Evolutionary conservation across 2,329 filamentous ascomycete species (phyloP).

Genomic region (Plectosphaerella plurivora): DNA sequence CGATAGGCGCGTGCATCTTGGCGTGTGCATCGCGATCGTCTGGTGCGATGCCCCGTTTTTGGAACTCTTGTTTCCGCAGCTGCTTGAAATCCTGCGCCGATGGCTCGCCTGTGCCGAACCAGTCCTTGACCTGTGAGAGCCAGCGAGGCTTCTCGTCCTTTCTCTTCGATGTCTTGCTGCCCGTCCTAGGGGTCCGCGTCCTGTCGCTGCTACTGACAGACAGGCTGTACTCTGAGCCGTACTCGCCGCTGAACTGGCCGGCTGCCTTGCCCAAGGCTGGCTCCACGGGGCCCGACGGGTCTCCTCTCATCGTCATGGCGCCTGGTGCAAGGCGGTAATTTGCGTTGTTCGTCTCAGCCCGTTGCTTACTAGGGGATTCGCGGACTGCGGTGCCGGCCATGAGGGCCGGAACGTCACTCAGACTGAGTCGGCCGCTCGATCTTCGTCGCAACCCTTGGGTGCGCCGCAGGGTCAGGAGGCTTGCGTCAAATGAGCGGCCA

Average conservation of each 20-base stretch:
- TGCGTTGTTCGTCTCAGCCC: no score
- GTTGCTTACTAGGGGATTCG: no score
- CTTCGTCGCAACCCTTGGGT: no score
- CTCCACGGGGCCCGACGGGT: no score
- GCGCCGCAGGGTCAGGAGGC: neutral
- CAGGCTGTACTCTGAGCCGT: conserved; percentile 16
- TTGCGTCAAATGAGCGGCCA: neutral
- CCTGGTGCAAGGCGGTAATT: no score
- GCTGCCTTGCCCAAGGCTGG: no score
- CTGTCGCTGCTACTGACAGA: conserved; percentile 14
- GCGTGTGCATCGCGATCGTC: conserved; percentile 37
- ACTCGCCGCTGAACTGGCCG: no score
- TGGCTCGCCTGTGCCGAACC: conserved; percentile 45
- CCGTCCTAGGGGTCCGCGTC: neutral
- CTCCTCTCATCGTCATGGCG: no score
- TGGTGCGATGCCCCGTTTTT: conserved; percentile 36
- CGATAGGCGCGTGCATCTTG: conserved; percentile 42
- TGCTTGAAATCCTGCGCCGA: conserved; percentile 43
- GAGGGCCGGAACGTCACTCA: no score
- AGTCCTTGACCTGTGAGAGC: conserved; percentile 40
- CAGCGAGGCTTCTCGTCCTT: conserved; percentile 28
- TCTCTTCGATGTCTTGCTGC: conserved; percentile 16
- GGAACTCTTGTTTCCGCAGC: conserved; percentile 37
- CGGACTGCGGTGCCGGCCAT: no score
- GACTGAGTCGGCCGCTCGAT: no score